phyloP scores from a whole-genome alignment of 2,329 filamentous ascomycete species.

The Paecilomyces sp. region DNA sequence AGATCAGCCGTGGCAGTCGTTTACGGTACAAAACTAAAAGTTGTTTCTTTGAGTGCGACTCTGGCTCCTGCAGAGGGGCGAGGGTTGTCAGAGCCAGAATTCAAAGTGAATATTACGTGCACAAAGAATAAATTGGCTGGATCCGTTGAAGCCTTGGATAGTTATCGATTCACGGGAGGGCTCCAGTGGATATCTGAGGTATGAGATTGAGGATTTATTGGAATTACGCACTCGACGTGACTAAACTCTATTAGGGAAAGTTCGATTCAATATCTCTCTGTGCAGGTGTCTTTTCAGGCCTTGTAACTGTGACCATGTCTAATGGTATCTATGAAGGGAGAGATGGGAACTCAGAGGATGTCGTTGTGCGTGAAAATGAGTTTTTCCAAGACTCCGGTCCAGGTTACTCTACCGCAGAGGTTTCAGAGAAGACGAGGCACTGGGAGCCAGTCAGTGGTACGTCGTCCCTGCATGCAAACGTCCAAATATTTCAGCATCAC shows the following conservation, averaged over 20 bases:
- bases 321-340: conserved; percentile 9
- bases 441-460: conserved; percentile 30
- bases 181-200: conserved; percentile 25
- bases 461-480: not conserved
- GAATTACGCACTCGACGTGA: not conserved
- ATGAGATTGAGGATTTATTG: conserved; percentile 5
- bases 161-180: conserved; percentile 21
- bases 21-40: conserved; percentile 19
- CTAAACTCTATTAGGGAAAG: conserved; percentile 12
- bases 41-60: conserved; percentile 16
- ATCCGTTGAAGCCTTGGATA: conserved; percentile 3
- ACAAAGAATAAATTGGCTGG: conserved; percentile 8
- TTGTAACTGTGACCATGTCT: conserved; percentile 16
- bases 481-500: not conserved
- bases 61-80: conserved; percentile 4
- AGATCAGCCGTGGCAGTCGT: conserved; percentile 20
- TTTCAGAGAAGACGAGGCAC: conserved; percentile 9
- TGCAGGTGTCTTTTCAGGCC: conserved; percentile 16
- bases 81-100: not conserved
- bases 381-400: conserved; percentile 12
- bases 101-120: conserved; percentile 6
- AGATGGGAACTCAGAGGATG: not conserved
- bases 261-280: conserved; percentile 14
- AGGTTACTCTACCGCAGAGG: conserved; percentile 3
- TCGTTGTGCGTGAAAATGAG: conserved; percentile 11